A percentile compares a stretch with the other conserved stretches of the same genome.
phyloP scores from a whole-genome alignment of 1,139 yeast species.

The Sugiyamaella grinbergsii region DNA sequence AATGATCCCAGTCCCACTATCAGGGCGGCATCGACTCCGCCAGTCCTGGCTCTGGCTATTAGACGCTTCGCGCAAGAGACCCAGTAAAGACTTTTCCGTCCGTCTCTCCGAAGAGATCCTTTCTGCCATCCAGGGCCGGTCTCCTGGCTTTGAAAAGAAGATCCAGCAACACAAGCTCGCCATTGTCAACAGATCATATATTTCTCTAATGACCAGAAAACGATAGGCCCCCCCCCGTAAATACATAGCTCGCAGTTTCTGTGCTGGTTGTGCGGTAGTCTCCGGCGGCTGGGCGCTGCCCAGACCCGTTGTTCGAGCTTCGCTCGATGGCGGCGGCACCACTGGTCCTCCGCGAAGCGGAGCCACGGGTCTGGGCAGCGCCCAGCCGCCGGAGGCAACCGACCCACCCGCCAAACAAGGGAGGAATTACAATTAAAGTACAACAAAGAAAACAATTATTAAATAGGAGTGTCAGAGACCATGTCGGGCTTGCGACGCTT shows the following conservation, averaged over 20 bases:
- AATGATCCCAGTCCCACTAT: slow-evolving; percentile 80
- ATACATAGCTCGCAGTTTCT: slow-evolving; percentile 4
- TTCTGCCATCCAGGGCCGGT: slow-evolving; percentile 73
- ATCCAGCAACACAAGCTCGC: slow-evolving; percentile 83
- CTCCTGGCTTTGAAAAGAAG: slow-evolving; percentile 83
- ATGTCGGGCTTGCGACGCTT: slow-evolving; percentile 31
- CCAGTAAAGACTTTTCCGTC: slow-evolving; percentile 78
- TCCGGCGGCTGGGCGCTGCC: slow-evolving; percentile 10
- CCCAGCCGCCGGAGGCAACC: slow-evolving; percentile 10
- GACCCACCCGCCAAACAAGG: neutral
- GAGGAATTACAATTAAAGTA: slow-evolving; percentile 3
- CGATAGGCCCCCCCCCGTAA: slow-evolving; percentile 13
- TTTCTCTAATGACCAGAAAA: slow-evolving; percentile 36
- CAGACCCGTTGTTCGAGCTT: slow-evolving; percentile 13
- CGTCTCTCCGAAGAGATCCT: slow-evolving; percentile 88
- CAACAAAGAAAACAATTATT: neutral
- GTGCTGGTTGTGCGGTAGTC: slow-evolving; percentile 2
- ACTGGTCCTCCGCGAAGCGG: slow-evolving; percentile 6
- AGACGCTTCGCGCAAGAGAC: slow-evolving; percentile 79
- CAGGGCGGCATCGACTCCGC: slow-evolving; percentile 78
- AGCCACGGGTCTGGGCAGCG: slow-evolving; percentile 11
- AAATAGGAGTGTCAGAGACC: slow-evolving; percentile 5
- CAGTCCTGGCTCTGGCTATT: slow-evolving; percentile 88
- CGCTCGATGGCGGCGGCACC: no score
- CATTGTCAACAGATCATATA: slow-evolving; percentile 49